phyloP scores from a whole-genome alignment of 305 asterid species.

The Rubia tinctorum region DNA sequence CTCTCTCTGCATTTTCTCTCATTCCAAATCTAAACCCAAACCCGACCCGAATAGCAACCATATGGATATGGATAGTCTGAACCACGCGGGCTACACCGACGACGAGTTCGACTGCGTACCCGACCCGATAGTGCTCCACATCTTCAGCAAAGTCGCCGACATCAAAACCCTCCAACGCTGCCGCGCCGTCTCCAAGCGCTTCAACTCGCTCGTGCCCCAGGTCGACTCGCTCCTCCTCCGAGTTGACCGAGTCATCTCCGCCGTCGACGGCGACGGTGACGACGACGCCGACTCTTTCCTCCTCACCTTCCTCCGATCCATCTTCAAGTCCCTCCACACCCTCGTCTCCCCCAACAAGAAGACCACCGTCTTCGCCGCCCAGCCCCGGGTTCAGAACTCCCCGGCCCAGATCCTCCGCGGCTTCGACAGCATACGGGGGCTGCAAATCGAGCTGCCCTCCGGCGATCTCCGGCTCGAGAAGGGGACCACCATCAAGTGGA shows the following conservation, averaged over 20 bases:
- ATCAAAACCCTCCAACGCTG: constrained; percentile 55
- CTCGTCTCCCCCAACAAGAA: constrained; percentile 23
- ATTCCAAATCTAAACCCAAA: not conserved
- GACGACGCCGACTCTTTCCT: constrained; percentile 29
- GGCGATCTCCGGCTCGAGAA: constrained; percentile 50
- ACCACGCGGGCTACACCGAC: not conserved
- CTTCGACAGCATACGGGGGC: constrained; percentile 39
- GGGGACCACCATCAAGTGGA: constrained; percentile 50
- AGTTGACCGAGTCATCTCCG: constrained; percentile 54
- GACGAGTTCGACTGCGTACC: constrained; percentile 56
- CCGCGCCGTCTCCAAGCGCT: constrained; percentile 49
- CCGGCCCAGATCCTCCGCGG: constrained; percentile 52
- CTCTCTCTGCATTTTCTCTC: not conserved
- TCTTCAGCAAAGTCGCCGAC: constrained; percentile 55
- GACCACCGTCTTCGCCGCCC: constrained; percentile 4
- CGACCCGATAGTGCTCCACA: constrained; percentile 52
- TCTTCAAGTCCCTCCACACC: constrained; percentile 35
- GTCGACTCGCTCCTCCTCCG: constrained; percentile 58
- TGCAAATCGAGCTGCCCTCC: constrained; percentile 55
- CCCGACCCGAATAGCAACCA: not conserved
- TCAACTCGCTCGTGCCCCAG: constrained; percentile 51
- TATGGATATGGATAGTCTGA: not conserved
- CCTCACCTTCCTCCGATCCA: constrained; percentile 35
- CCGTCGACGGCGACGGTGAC: constrained; percentile 22
- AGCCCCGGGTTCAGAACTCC: constrained; percentile 35